Evolutionary conservation across 225 moss, liverwort and hornwort species (phyloP), one percentile per base, ranked within the genome.

Genomic region (Bryoerythrophyllum caledonicum): DNA sequence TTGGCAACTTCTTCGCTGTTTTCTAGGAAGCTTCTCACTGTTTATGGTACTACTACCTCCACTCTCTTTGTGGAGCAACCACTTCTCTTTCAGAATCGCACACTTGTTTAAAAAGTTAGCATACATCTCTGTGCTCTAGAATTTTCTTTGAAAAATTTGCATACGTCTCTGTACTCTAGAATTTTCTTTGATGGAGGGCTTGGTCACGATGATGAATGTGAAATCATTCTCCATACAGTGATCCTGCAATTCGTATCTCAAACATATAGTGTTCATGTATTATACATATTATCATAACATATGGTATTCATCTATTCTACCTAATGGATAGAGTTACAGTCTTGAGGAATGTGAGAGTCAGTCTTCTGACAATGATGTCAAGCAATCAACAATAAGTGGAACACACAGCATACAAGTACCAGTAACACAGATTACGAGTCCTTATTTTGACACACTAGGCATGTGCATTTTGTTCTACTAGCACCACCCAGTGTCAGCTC

Each of bases 331-430:
- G 73, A 48, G n/a, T n/a, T n/a, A n/a, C n/a, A 60, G 8, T 17
- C 28, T 57, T 6, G n/a, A n/a, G 34, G 72, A 61, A 72, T 28
- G 28, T 73, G 49, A 59, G 43, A 5, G 21, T 15, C 62, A 62
- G 51, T 28, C 62, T 73, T 10, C 61, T 62, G 61, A 49, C 49
- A 21, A 48, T 48, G 32, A 72, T 72, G 61, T 60, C 23, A 23
- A 73, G 73, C 49, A 62, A 19, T 49, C 48, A 71, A 34, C n/a
- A 61, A 46, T 48, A 23, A 48, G 4, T 62, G 46, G 21, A 60
- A 28, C 20, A 6, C 41, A 32, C 8, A 34, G 54, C 54, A 3
- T 7, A 23, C 35, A 54, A 53, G 34, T 34, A 21, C 34, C 13
- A 48, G 49, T 12, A 38, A 56, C 19, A 27, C n/a, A 41, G 41